A percentile compares a stretch with the other conserved stretches of the same genome.
Evolutionary conservation across 371 early-diverging fungal species (phyloP).

Genomic region (Apophysomyces sp.): DNA sequence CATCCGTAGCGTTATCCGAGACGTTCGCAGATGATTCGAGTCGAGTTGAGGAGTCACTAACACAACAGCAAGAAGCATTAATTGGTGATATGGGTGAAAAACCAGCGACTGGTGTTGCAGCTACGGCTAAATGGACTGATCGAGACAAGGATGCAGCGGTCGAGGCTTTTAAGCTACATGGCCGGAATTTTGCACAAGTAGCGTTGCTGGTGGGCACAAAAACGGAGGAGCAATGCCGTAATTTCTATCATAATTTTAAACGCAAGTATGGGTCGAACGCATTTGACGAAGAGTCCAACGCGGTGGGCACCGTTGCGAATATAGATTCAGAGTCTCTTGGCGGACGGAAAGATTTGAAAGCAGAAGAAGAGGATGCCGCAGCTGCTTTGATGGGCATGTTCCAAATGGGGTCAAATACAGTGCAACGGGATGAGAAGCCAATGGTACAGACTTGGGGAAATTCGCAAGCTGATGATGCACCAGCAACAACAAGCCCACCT

Average conservation of each 20-base stretch:
- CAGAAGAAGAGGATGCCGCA: constrained; percentile 56
- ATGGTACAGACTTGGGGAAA: background rate
- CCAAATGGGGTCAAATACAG: constrained; percentile 36
- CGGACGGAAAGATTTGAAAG: constrained; percentile 36
- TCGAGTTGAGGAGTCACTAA: background rate
- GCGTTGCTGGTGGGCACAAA: constrained; percentile 73
- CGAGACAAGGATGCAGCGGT: constrained; percentile 74
- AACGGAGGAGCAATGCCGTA: constrained; percentile 79
- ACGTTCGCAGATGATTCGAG: background rate
- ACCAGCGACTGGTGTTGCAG: constrained; percentile 1
- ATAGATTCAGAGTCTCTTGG: background rate
- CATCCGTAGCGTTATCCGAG: background rate
- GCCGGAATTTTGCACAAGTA: constrained; percentile 74
- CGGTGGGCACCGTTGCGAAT: background rate
- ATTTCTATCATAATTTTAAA: constrained; percentile 77
- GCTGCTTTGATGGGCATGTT: constrained; percentile 51
- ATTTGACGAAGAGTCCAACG: constrained; percentile 49
- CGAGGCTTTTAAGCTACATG: constrained; percentile 72
- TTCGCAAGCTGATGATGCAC: constrained; percentile 10
- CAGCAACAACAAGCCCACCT: background rate
- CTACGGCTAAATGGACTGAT: constrained; percentile 69
- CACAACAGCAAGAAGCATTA: background rate
- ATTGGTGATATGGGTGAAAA: background rate
- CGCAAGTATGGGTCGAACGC: constrained; percentile 66
- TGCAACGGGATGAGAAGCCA: background rate